These are phyloP conservation scores for Quillaja saponaria DNA, from an alignment of 306 rosid genomes.

Conservation along the genomic window DNA sequence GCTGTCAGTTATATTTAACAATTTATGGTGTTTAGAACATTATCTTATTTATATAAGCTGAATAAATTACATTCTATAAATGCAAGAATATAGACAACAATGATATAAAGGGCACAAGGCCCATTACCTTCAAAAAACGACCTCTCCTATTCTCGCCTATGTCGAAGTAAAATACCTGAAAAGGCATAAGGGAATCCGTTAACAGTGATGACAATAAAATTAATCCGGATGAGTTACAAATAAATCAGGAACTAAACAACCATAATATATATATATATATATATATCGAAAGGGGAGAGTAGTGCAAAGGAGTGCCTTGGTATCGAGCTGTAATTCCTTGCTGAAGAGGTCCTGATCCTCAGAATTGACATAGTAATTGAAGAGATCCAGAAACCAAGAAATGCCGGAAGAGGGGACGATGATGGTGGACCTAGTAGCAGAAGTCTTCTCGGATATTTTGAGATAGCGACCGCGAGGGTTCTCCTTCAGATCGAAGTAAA, in stretches of 20 bases:
- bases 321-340: constrained; percentile 98
- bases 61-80: not conserved
- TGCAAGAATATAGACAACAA: not conserved
- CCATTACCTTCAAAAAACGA: constrained; percentile 89
- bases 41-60: not conserved
- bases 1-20: too few species aligned
- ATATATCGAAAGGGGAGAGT: not conserved
- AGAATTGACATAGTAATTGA: constrained; percentile 88
- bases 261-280: too few species aligned
- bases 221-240: not conserved
- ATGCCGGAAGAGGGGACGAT: constrained; percentile 96
- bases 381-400: constrained; percentile 97
- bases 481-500: constrained; percentile 99
- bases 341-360: constrained; percentile 92
- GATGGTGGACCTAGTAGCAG: constrained; percentile 98
- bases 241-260: not conserved
- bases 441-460: constrained; percentile 95
- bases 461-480: constrained; percentile 97
- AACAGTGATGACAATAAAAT: too few species aligned
- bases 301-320: constrained; percentile 49
- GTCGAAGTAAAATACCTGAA: constrained; percentile 92
- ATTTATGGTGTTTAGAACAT: too few species aligned
- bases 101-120: not conserved
- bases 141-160: constrained; percentile 99
- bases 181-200: too few species aligned